These are phyloP conservation scores for Neonectria hederae DNA, from an alignment of 2,329 filamentous ascomycete genomes.

Conservation along the genomic window DNA sequence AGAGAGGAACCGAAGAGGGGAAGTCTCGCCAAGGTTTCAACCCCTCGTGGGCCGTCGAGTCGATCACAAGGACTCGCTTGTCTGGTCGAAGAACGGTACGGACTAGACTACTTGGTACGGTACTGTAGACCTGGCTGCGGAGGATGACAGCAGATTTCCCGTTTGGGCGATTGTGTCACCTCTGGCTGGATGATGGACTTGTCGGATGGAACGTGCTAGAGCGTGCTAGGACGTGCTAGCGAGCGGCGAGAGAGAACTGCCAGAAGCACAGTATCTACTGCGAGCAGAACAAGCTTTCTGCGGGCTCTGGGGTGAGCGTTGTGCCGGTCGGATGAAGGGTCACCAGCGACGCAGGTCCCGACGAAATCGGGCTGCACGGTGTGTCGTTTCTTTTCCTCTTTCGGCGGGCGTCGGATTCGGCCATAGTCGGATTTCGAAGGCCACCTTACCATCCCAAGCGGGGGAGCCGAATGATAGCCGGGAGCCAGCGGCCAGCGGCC, in stretches of 20 bases:
- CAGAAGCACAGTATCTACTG: background rate
- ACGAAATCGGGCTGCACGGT: slow-evolving; percentile 43
- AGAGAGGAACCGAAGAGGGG: slow-evolving; percentile 23
- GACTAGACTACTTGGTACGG: no score
- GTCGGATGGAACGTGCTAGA: background rate
- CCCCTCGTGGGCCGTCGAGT: slow-evolving; percentile 21
- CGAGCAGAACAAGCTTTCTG: slow-evolving; percentile 37
- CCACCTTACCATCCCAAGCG: background rate
- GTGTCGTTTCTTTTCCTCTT: slow-evolving; percentile 47
- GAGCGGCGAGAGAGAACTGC: slow-evolving; percentile 1
- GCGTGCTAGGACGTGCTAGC: background rate
- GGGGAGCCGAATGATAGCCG: background rate
- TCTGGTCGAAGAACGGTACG: no score
- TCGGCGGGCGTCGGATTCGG: slow-evolving; percentile 36
- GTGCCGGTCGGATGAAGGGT: slow-evolving; percentile 21
- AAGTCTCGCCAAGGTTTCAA: background rate
- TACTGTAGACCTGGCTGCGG: slow-evolving; percentile 22
- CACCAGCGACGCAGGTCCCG: slow-evolving; percentile 39
- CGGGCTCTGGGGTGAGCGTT: slow-evolving; percentile 13
- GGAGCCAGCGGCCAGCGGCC: no score
- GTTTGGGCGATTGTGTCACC: slow-evolving; percentile 38
- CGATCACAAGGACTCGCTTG: slow-evolving; percentile 21
- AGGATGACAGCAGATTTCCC: slow-evolving; percentile 41
- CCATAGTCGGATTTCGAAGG: slow-evolving; percentile 29
- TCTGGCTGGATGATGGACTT: slow-evolving; percentile 34